Base-by-base conservation (phyloP, 2,329 filamentous ascomycete species). In the Phyllosticta citrichinensis region DNA sequence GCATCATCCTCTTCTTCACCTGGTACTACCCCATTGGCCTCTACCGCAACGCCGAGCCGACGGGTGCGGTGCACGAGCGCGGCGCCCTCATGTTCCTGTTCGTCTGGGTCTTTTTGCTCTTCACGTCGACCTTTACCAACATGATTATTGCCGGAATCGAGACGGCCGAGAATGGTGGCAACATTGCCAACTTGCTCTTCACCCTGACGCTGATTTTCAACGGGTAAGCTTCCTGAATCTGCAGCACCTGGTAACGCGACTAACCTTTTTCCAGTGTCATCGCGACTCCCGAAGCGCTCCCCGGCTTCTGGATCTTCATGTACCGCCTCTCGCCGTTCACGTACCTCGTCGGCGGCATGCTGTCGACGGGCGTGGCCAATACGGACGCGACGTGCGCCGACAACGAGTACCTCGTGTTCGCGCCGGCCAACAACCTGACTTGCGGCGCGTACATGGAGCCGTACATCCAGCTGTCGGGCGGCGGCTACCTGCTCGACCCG, bases 1-100 rank as follows among this genome's bases (percentile, higher is more conserved):
- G 83, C 1, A 79, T 86, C 10, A 75, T 93, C 62, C 84, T 89
- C 75, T 94, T 80, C 76, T 79, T 89, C 66, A 83, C 79, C 69
- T 92, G 87, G 82, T 95, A 95, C 77, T 95, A 90, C 70, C 89
- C 89, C 0, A 81, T 92, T 55, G 88, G 88, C 1, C 80, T 91
- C 9, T 83, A 87, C 71, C 73, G 76, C 60, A 91, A 91, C 68
- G 86, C 87, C 2, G 75, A 77, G 9, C 76, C 77, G 0, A 81
- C 82, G 3, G 80, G 80, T 63, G 77, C 83, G 64, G 80, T 84
- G 0, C 72, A 80, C 1, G 83, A 90, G 68, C 86, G 89, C 25
- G 87, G 88, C 11, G 85, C 76, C 0, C 80, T 92, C 9, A 88
- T 92, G 83, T 89, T 91, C 76, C 76, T 93, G 35, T 82, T 89